These are phyloP conservation scores for Fomitopsis serialis DNA, from an alignment of 768 basidiomycete genomes.

Conservation along the genomic window DNA sequence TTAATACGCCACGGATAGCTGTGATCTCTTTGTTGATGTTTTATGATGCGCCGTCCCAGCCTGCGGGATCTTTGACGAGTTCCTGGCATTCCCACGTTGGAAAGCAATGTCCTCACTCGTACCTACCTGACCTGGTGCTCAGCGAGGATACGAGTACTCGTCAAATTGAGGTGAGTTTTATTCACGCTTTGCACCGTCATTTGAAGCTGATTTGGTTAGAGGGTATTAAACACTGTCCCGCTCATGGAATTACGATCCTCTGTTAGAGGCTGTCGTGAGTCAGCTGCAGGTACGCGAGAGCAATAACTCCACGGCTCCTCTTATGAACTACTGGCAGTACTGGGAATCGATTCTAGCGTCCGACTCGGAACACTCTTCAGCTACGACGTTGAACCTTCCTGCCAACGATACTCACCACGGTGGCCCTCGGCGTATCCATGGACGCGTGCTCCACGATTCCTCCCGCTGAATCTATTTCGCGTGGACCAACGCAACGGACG, in stretches of 20 bases:
- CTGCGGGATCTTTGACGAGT: slow-evolving; percentile 45
- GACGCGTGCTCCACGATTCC: slow-evolving; percentile 26
- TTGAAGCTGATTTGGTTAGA: slow-evolving; percentile 13
- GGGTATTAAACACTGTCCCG: slow-evolving; percentile 30
- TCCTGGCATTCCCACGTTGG: slow-evolving; percentile 40
- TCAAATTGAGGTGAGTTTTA: slow-evolving; percentile 23
- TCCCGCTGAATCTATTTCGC: slow-evolving; percentile 36
- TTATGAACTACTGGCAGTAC: slow-evolving; percentile 33
- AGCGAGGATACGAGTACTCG: slow-evolving; percentile 27
- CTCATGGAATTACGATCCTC: slow-evolving; percentile 27
- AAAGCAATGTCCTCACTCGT: slow-evolving; percentile 33
- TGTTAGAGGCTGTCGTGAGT: slow-evolving; percentile 36
- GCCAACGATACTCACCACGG: slow-evolving; percentile 32
- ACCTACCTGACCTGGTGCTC: slow-evolving; percentile 36
- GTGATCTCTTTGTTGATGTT: slow-evolving; percentile 34
- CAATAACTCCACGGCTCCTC: too few species aligned
- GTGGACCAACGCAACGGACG: slow-evolving; percentile 32
- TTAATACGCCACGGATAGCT: neutral
- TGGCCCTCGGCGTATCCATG: slow-evolving; percentile 43
- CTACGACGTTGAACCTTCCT: slow-evolving; percentile 47
- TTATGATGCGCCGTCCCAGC: slow-evolving; percentile 51
- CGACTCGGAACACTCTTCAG: slow-evolving; percentile 24
- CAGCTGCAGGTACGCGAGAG: slow-evolving; percentile 31
- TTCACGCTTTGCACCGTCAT: slow-evolving; percentile 22
- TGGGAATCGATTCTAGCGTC: slow-evolving; percentile 31